A percentile compares a stretch with the other conserved stretches of the same genome.
Conservation (phyloP, 176 grass and related monocot genomes). For the Oryza australiensis region DNA sequence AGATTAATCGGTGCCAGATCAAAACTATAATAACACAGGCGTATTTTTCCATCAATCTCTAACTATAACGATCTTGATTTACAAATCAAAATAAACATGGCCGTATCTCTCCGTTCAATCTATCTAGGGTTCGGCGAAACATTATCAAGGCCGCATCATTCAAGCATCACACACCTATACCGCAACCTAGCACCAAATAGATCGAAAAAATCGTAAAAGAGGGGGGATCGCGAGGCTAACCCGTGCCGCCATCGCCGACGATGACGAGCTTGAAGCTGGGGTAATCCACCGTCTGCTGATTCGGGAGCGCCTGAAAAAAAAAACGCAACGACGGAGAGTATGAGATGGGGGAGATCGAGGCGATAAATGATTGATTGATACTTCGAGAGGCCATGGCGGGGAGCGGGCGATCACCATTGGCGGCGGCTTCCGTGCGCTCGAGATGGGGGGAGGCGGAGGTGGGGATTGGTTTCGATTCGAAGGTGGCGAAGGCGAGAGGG, state of each 20-base stretch:
- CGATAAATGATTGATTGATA: not conserved
- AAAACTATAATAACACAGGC: not conserved
- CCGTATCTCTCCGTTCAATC: not conserved
- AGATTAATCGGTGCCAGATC: not conserved
- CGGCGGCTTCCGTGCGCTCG: not conserved
- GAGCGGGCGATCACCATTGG: constrained; percentile 6
- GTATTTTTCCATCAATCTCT: not conserved
- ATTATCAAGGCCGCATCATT: not conserved
- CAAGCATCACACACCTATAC: not conserved
- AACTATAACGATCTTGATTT: not conserved
- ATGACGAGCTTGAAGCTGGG: constrained; percentile 67
- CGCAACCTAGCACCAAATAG: not conserved
- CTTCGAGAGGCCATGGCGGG: not conserved
- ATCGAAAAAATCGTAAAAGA: not conserved
- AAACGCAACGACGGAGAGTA: not conserved
- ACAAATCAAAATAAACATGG: not conserved
- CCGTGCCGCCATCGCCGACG: constrained; percentile 62
- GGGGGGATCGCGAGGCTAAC: constrained; percentile 25
- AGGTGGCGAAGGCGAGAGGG: not conserved
- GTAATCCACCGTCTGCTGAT: constrained; percentile 61
- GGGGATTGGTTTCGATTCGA: not conserved
- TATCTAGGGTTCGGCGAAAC: not conserved
- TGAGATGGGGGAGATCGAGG: not conserved
- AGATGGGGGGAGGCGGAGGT: not conserved
- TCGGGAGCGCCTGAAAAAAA: constrained; percentile 51